Percentiles rank a stretch among this genome's conserved stretches.
phyloP scores from a whole-genome alignment of 345 rosid genomes.

The Sisymbrium irio region DNA sequence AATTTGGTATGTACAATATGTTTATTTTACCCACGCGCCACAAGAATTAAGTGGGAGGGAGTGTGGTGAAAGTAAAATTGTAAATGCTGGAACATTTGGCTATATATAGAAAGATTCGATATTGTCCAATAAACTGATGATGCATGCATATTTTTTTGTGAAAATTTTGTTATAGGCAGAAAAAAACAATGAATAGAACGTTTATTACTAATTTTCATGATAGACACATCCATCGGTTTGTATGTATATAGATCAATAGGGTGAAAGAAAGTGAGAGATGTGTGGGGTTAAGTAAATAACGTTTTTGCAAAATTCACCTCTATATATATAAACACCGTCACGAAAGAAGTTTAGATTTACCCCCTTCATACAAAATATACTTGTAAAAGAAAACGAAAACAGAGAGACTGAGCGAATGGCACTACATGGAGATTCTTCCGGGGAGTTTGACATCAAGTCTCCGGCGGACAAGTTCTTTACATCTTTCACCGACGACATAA shows the following conservation, averaged over 20 bases:
- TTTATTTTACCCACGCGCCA: no score
- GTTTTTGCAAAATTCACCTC: background rate
- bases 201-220: background rate
- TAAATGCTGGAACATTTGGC: constrained; percentile 9
- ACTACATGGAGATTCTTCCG: constrained; percentile 9
- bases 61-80: constrained; percentile 1
- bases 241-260: background rate
- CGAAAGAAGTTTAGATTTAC: background rate
- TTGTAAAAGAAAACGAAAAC: background rate
- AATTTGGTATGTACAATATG: no score
- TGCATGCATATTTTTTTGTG: background rate
- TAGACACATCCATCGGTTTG: background rate
- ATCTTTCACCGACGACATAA: constrained; percentile 4
- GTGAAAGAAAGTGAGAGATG: background rate
- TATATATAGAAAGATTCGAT: constrained; percentile 6
- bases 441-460: constrained; percentile 10
- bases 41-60: no score
- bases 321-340: constrained; percentile 2
- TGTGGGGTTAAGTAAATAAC: background rate
- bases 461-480: constrained; percentile 17
- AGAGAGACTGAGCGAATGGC: background rate
- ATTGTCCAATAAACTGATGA: constrained; percentile 1
- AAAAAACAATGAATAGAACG: background rate
- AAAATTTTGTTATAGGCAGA: background rate
- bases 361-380: background rate